phyloP scores from a whole-genome alignment of 1,139 yeast genomes.

The Yarrowia galli region DNA sequence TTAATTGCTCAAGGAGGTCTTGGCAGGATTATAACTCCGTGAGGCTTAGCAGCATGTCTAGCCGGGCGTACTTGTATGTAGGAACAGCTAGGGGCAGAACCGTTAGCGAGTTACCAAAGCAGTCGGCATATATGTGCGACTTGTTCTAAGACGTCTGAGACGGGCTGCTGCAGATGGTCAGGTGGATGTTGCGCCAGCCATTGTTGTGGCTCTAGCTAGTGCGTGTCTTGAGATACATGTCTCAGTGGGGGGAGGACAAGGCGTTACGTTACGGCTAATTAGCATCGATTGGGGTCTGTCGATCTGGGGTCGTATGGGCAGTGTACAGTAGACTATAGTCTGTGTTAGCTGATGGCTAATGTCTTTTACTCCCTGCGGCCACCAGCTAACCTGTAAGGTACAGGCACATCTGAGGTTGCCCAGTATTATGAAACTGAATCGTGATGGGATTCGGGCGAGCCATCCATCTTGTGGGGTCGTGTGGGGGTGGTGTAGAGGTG shows the following conservation, averaged over 20 bases:
- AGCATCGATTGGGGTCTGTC: not conserved
- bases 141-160: not conserved
- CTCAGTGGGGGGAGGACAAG: not conserved
- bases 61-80: not conserved
- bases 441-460: no score
- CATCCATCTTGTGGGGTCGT: no score
- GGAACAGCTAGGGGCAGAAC: not conserved
- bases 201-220: not conserved
- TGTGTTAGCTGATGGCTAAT: not conserved
- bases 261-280: not conserved
- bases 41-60: no score
- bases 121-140: not conserved
- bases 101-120: not conserved
- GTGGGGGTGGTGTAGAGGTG: not conserved
- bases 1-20: not conserved
- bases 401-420: conserved; percentile 12
- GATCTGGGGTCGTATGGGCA: not conserved
- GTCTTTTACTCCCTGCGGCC: not conserved
- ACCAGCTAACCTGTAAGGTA: conserved; percentile 11
- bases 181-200: not conserved
- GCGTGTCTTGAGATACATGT: not conserved
- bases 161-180: not conserved
- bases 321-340: no score
- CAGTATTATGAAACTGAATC: conserved; percentile 11
- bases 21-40: no score